phyloP scores from a whole-genome alignment of 75 land plant species.

The Picea glauca region DNA sequence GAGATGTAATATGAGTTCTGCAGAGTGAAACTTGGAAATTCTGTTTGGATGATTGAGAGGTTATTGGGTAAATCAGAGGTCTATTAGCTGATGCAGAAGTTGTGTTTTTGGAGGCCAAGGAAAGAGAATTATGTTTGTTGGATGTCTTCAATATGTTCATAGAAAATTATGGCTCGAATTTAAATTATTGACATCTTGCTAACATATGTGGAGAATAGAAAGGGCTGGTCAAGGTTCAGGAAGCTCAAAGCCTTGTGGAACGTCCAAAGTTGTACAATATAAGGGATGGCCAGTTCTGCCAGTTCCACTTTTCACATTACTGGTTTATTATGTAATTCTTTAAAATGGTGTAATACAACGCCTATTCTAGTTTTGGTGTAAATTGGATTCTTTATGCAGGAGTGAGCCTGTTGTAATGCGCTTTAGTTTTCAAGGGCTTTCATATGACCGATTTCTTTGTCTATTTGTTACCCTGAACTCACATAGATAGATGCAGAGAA shows the following conservation, averaged over 20 bases:
- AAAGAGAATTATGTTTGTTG: not conserved
- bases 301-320: constrained; percentile 6
- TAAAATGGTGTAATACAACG: constrained; percentile 4
- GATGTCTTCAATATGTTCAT: not conserved
- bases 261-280: not conserved
- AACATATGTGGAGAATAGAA: constrained; percentile 6
- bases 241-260: constrained; percentile 1
- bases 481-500: not conserved
- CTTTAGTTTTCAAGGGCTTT: not conserved
- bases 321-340: constrained; percentile 7
- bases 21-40: not conserved
- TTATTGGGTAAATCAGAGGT: not conserved
- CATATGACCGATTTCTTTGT: not conserved
- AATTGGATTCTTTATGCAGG: constrained; percentile 7
- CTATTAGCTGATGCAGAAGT: not conserved
- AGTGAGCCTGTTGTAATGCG: not conserved
- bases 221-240: constrained; percentile 1
- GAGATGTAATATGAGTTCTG: not conserved
- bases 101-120: not conserved
- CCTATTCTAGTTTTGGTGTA: constrained; percentile 10
- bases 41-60: not conserved
- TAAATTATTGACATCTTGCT: not conserved
- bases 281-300: constrained; percentile 4
- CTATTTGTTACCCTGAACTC: not conserved
- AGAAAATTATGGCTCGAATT: not conserved